A percentile compares a stretch with the other conserved stretches of the same genome.
phyloP scores from a whole-genome alignment of 1,284 basidiomycete genomes.

The Volvariella surrecta region DNA sequence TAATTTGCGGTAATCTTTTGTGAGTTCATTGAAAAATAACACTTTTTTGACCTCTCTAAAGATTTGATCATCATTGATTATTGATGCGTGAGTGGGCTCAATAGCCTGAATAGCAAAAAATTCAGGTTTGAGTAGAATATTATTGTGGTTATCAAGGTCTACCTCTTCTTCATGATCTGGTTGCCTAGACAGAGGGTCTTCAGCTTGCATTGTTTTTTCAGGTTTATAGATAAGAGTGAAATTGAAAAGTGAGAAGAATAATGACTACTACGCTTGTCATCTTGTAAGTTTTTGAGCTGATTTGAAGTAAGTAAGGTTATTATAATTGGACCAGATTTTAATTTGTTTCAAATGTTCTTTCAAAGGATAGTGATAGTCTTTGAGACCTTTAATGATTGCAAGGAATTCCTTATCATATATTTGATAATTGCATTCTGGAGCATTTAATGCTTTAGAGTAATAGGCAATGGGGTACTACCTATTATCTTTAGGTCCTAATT shows the following conservation, averaged over 20 bases:
- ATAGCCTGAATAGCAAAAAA: conserved; percentile 8
- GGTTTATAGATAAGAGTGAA: conserved; percentile 29
- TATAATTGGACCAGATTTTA: conserved; percentile 31
- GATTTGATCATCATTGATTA: conserved; percentile 8
- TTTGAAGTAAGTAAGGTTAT: conserved; percentile 32
- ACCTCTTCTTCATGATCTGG: conserved; percentile 22
- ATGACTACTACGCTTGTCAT: conserved; percentile 31
- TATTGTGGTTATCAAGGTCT: conserved; percentile 20
- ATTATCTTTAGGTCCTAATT: conserved; percentile 7
- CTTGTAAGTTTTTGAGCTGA: conserved; percentile 25
- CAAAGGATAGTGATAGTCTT: conserved; percentile 30
- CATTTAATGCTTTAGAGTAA: conserved; percentile 15
- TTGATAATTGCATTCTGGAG: conserved; percentile 18
- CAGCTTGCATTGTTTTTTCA: conserved; percentile 21
- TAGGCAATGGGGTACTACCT: conserved; percentile 18
- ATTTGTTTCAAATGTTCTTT: conserved; percentile 18
- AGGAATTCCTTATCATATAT: conserved; percentile 24
- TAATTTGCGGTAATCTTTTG: neutral
- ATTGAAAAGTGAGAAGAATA: conserved; percentile 24
- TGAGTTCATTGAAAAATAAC: conserved; percentile 2
- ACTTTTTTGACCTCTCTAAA: conserved; percentile 7
- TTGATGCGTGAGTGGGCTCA: conserved; percentile 4
- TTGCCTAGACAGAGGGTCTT: conserved; percentile 32
- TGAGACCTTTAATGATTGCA: conserved; percentile 27
- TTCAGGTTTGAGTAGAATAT: conserved; percentile 19